Evolutionary conservation across 495 filamentous ascomycete genomes (phyloP).

Genomic region (Cladorrhinum samala): DNA sequence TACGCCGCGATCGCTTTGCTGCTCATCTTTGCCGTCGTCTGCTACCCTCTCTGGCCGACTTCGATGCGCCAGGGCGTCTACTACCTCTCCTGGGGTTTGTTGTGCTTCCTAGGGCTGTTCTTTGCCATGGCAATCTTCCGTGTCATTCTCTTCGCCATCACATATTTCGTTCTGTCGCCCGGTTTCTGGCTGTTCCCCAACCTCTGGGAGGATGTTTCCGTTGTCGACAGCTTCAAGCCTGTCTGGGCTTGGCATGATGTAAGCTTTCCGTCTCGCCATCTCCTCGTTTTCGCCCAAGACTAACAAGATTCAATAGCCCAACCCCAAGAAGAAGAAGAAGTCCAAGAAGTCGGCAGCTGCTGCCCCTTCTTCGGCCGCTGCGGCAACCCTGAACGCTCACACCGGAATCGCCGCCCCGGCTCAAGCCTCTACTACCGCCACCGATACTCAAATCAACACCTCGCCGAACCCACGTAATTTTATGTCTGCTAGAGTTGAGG

Average conservation of each 20-base stretch:
- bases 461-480: constrained; percentile 39
- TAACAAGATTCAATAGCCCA: constrained; percentile 7
- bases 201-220: constrained; percentile 96
- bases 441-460: constrained; percentile 43
- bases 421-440: constrained; percentile 33
- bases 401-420: constrained; percentile 51
- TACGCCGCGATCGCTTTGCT: constrained; percentile 79
- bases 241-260: constrained; percentile 99
- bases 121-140: constrained; percentile 97
- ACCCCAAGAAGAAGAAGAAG: constrained; percentile 57
- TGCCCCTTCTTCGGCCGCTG: constrained; percentile 33
- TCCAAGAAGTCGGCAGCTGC: constrained; percentile 45
- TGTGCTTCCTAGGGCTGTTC: constrained; percentile 88
- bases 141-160: constrained; percentile 89
- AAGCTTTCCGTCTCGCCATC: constrained; percentile 24
- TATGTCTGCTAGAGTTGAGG: constrained; percentile 58
- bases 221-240: constrained; percentile 95
- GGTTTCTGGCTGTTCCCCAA: constrained; percentile 98
- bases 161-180: constrained; percentile 75
- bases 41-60: constrained; percentile 96
- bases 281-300: not conserved
- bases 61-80: constrained; percentile 88
- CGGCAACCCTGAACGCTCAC: constrained; percentile 36
- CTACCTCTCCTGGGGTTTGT: constrained; percentile 93
- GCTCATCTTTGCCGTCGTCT: constrained; percentile 76